phyloP scores from a whole-genome alignment of 1,139 yeast species.

The Wickerhamomyces sp. region DNA sequence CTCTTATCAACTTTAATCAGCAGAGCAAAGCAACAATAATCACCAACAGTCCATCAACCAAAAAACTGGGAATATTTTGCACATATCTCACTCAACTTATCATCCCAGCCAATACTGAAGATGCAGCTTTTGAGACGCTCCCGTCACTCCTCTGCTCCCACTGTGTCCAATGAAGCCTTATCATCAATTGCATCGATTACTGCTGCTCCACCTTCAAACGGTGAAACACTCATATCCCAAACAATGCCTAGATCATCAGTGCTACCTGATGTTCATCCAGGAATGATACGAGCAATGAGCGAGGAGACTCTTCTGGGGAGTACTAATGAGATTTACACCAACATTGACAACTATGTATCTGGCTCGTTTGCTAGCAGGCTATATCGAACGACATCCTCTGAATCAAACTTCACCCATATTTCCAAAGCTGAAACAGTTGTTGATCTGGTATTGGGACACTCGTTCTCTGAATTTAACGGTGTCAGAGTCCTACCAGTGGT shows the following conservation, averaged over 20 bases:
- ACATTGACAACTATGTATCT: slow-evolving; percentile 1
- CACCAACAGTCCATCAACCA: no score
- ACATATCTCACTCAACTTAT: no score
- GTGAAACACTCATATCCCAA: no score
- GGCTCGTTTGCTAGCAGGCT: slow-evolving; percentile 1
- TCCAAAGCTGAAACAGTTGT: slow-evolving; percentile 17
- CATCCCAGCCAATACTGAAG: neutral
- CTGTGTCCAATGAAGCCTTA: no score
- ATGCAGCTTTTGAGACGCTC: slow-evolving; percentile 9
- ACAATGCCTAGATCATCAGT: neutral
- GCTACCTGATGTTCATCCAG: neutral
- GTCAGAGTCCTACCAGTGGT: slow-evolving; percentile 28
- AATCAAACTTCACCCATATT: slow-evolving; percentile 3
- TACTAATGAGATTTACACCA: neutral
- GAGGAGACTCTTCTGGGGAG: slow-evolving; percentile 7
- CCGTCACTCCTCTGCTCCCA: slow-evolving; percentile 3
- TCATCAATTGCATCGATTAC: no score
- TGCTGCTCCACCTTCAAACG: no score
- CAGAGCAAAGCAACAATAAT: no score
- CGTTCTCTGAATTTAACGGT: slow-evolving; percentile 18
- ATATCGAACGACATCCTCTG: slow-evolving; percentile 1
- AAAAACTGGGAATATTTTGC: no score
- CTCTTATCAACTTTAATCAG: no score
- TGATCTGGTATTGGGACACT: slow-evolving; percentile 20
- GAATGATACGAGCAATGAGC: slow-evolving; percentile 1